Conservation (phyloP, 1,284 basidiomycete species). For the Melampsora occidentalis region DNA sequence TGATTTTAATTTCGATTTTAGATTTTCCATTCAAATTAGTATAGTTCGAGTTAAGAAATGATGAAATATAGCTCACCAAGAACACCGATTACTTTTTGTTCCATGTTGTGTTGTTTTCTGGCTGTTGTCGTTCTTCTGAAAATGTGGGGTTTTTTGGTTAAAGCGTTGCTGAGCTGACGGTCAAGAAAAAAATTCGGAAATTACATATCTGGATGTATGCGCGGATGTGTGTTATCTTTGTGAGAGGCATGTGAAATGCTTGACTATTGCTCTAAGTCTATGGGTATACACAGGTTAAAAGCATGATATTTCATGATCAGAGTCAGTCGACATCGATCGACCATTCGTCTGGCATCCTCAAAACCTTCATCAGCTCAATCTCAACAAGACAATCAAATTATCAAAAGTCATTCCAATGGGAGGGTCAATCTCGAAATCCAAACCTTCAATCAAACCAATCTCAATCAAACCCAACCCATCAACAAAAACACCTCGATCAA, state of each 20-base stretch:
- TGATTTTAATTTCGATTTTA: background rate
- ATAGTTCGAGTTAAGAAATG: background rate
- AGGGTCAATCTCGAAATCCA: background rate
- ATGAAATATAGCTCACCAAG: background rate
- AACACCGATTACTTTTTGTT: slow-evolving; percentile 2
- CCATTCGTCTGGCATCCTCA: too few relatives aligned
- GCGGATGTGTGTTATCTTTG: background rate
- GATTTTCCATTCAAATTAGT: too few relatives aligned
- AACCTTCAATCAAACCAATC: background rate
- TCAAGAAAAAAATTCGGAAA: background rate
- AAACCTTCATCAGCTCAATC: too few relatives aligned
- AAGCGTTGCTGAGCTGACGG: background rate
- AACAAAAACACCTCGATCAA: background rate
- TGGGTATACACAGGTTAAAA: too few relatives aligned
- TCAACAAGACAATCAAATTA: too few relatives aligned
- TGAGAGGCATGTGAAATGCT: too few relatives aligned
- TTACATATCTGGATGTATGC: background rate
- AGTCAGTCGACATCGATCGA: too few relatives aligned
- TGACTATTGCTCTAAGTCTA: too few relatives aligned
- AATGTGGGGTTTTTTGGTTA: background rate
- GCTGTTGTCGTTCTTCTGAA: background rate
- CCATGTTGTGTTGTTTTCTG: background rate
- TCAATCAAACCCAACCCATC: background rate
- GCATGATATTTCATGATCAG: too few relatives aligned
- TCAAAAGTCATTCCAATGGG: background rate